Base-by-base conservation (phyloP, 495 filamentous ascomycete species). In the Xylaria curta region DNA sequence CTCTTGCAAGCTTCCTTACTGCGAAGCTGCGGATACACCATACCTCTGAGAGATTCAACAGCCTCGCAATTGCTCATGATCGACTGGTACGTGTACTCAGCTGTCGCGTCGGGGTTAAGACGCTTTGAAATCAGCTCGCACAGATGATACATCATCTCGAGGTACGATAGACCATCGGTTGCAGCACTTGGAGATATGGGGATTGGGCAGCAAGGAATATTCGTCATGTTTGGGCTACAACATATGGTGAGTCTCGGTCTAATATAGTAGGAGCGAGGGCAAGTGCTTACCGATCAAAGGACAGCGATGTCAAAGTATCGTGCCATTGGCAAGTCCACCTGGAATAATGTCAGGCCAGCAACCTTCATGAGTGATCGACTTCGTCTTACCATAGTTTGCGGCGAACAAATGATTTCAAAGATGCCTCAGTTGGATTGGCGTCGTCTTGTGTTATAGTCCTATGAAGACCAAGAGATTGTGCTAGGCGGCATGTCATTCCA, bases 251-350 rank as follows among this genome's bases (percentile, higher is more conserved):
- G 72, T 31, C 21, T 1, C 4, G 24, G 47, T 5, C 24, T 9
- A 24, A 10, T 33, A 3, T 26, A 51, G 26, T 4, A 19, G n/a
- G 21, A 31, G 7, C 17, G 0, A 46, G 19, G 21, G 59, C 46
- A 17, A 13, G 26, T 38, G 21, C 81, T 73, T 77, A 85, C 83
- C 87, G 84, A 72, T 89, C 87, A 65, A 89, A 89, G 3, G 86
- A 87, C 38, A 89, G 72, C 0, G 86, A 88, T 0, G 86, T 85
- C 31, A 89, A 73, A 3, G 85, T 86, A 72, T 89, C 87, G 70
- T 89, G 87, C 87, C 87, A 89, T 8, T 85, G 77, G 42, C 85
- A 86, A 13, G 85, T 87, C 87, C 87, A 89, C 85, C 85, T 87
- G 40, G 4, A 3, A 21, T 36, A 31, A 31, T 17, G 60, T 79